Evolutionary conservation across 2,329 filamentous ascomycete genomes (phyloP), one percentile per base, ranked within the genome.

Genomic region (Rhytidhysteron rufulum): DNA sequence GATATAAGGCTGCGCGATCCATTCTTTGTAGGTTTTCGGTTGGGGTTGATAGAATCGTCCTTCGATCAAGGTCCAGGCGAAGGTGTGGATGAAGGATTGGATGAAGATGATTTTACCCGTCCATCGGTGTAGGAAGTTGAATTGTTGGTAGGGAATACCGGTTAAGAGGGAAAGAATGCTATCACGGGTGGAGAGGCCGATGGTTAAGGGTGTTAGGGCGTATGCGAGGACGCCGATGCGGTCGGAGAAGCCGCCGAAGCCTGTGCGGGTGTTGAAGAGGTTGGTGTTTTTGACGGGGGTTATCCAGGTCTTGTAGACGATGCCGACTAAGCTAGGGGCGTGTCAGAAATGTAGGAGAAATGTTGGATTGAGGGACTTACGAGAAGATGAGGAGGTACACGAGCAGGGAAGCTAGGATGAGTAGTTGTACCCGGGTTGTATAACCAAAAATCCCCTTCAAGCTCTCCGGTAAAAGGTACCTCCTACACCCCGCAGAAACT

Each of bases 71-170:
- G 74, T 78, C 85, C 85, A 89, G 39, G 72, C 76, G 19, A 89
- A 73, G 1, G 85, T 88, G 58, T 90, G 86, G 2, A 89, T 62
- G 8, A 73, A 65, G 3, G 79, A 76, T 57, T 89, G 85, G 0
- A 79, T 58, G 39, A 86, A 77, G 47, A 90, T 87, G 53, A 89
- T 73, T 45, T 84, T 83, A 5, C 86, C 85, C 0, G 83, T 68
- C 85, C 85, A 89, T 22, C 84, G 80, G 60, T 88, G 85, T 16
- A 89, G 67, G 55, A 89, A 89, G 62, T 85, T 83, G 72, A 89
- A 88, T 53, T 76, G 78, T 46, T 86, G 83, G 54, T 86, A 86
- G 0, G 85, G 83, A 1, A 88, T 72, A 2, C 85, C 85, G 0
- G 83, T 88, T 31, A 86, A 58, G 6, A 84, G 56, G 2, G 79